Base-by-base conservation (phyloP, 2,329 filamentous ascomycete species). In the Cladophialophora carrionii region DNA sequence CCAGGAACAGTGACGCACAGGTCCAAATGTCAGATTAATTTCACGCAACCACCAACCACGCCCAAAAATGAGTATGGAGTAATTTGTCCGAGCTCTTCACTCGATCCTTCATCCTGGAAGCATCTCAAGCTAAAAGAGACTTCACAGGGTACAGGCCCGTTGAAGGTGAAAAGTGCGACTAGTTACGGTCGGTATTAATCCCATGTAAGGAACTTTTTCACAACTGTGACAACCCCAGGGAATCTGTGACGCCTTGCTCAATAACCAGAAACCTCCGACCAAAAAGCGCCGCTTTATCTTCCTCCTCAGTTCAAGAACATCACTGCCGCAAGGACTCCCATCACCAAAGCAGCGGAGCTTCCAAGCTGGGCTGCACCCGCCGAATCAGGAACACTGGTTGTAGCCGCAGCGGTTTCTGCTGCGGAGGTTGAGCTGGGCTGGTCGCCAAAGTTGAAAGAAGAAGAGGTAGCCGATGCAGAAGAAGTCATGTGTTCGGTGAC, bases 291-390 rank as follows among this genome's bases (percentile, higher is more conserved):
- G 6, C 17, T n/a, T 43, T 2, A n/a, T n/a, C 37, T 43, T 7
- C 37, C 34, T 37, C 34, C 26, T 58, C 54, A 67, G 68, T 74
- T 71, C 6, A 78, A 65, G 62, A 75, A 75, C 52, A 73, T 70
- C 49, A 78, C 68, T 6, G 76, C 71, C 29, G 72, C 76, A n/a
- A 75, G 67, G 1, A 73, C 73, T n/a, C 74, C 73, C 51, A 77
- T 62, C 9, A 74, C 65, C 17, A 78, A 64, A 6, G 74, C 73
- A 24, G 73, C 67, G 6, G 77, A 73, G 66, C 72, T 75, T 4
- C 72, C 71, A 7, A 75, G 63, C 14, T 72, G 67, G 26, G 69
- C 72, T 20, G 73, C 74, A 49, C 63, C 67, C 20, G 69, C 72
- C 43, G 66, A 70, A 20, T 60, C 46, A 10, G 71, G 64, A 29